Percentiles rank a stretch among this genome's conserved stretches.
phyloP scores from a whole-genome alignment of 2,329 filamentous ascomycete genomes.

The Colletotrichum sp. region DNA sequence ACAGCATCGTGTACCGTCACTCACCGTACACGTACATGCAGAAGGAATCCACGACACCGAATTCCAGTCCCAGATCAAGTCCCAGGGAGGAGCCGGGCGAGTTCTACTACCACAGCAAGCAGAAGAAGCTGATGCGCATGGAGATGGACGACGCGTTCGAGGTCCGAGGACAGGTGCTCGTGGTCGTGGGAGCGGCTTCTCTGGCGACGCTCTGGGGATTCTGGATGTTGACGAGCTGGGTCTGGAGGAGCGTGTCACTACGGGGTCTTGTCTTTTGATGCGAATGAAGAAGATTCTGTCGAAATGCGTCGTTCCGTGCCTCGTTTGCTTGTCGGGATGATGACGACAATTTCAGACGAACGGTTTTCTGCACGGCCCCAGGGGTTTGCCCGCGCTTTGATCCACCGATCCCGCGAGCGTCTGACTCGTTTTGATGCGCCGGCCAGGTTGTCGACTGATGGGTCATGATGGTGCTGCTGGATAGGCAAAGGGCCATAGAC shows the following conservation, averaged over 20 bases:
- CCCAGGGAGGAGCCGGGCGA: constrained; percentile 26
- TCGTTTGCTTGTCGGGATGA: background rate
- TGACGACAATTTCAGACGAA: constrained; percentile 3
- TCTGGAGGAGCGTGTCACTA: background rate
- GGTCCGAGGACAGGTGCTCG: constrained; percentile 59
- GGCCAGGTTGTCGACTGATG: background rate
- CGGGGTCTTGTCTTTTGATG: background rate
- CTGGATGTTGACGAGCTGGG: constrained; percentile 23
- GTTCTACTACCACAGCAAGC: constrained; percentile 60
- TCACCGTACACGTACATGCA: constrained; percentile 41
- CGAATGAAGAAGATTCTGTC: background rate
- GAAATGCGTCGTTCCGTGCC: background rate
- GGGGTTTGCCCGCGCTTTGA: background rate
- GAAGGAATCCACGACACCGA: constrained; percentile 16
- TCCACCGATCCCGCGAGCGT: background rate
- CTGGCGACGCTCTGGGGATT: constrained; percentile 32
- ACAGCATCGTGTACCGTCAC: constrained; percentile 43
- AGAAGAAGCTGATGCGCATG: constrained; percentile 65
- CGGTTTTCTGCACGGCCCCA: background rate
- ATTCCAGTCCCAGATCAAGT: constrained; percentile 16
- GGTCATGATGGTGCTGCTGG: background rate
- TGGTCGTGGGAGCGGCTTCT: constrained; percentile 46
- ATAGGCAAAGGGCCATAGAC: background rate
- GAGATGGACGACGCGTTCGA: constrained; percentile 69
- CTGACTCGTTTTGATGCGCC: background rate